Base-by-base conservation (phyloP, 441 rosid genomes). In the Pelargonium exstipulatum region DNA sequence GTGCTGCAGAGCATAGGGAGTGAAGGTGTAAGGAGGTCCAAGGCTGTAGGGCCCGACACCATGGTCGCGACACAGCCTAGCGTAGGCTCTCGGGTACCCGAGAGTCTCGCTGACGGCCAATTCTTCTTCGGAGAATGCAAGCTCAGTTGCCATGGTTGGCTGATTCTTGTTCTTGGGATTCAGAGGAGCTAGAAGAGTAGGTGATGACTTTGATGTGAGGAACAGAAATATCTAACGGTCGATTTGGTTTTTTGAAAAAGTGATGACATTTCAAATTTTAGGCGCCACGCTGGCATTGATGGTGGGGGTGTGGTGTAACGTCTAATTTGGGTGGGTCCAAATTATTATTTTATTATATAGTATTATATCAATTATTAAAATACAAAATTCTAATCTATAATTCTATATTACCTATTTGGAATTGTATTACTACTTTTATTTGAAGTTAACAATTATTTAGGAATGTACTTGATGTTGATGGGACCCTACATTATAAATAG, bases 11-110 rank as follows among this genome's bases (percentile, higher is more conserved):
- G 73, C 53, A 58, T 74, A 86, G 1, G 97, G 95, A 40, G 70
- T 74, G 87, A 88, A 91, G 13, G 85, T 74, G 73, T 85, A 83
- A 51, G 97, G 97, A 79, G 97, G 97, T 53, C 95, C 97, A 10
- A 73, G 74, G 70, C 49, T 72, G 72, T 76, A 91, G 9, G 83
- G 77, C 3, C 77, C 78, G 24, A 32, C 69, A 9, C 70, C 68
- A 3, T 77, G 73, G 66, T 83, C 90, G 62, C 87, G 77, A 75
- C 92, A 89, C 51, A 90, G 80, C 78, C 80, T 88, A 0, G 90
- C 89, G 43, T 83, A 91, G 37, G 96, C 92, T 78, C 74, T 78
- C 2, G 98, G 96, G 82, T 81, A 91, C 1, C 97, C 97, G 1
- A 83, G 84, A 62, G 87, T 81, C 69, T 85, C 88, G 5, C 88